phyloP scores from a whole-genome alignment of 2,329 filamentous ascomycete species.

The Ceratocystis harringtonii region DNA sequence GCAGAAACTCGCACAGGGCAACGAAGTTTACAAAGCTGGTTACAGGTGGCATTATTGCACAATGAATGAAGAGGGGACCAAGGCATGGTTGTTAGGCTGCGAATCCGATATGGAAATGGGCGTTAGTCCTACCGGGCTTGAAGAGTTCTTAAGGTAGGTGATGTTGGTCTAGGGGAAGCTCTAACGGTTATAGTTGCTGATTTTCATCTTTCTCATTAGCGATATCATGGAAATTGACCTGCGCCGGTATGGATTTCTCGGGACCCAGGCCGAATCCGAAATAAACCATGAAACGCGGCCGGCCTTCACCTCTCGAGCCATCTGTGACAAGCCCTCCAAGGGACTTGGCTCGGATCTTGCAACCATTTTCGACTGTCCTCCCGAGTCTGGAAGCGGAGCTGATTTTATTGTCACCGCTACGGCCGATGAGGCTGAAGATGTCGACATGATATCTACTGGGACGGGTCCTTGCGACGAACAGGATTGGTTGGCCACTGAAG shows the following conservation, averaged over 20 bases:
- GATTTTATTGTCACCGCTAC: slow-evolving; percentile 88
- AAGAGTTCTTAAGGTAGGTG: slow-evolving; percentile 65
- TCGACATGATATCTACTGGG: slow-evolving; percentile 43
- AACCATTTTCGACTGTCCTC: slow-evolving; percentile 68
- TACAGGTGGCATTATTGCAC: slow-evolving; percentile 98
- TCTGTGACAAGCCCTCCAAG: slow-evolving; percentile 28
- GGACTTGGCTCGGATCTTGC: slow-evolving; percentile 74
- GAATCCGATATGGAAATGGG: slow-evolving; percentile 58
- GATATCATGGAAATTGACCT: slow-evolving; percentile 91
- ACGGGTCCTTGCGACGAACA: slow-evolving; percentile 29
- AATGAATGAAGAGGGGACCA: slow-evolving; percentile 86
- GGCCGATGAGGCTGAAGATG: slow-evolving; percentile 58
- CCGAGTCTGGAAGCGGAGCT: slow-evolving; percentile 69
- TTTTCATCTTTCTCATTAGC: slow-evolving; percentile 26
- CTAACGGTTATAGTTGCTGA: slow-evolving; percentile 17
- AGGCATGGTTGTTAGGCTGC: slow-evolving; percentile 92
- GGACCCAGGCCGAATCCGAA: slow-evolving; percentile 53
- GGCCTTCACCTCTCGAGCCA: neutral
- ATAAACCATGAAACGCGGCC: slow-evolving; percentile 25
- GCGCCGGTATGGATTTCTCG: slow-evolving; percentile 76
- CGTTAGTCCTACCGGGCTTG: slow-evolving; percentile 53
- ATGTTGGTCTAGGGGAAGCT: neutral
- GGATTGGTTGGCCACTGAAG: slow-evolving; percentile 47
- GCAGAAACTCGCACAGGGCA: slow-evolving; percentile 88
- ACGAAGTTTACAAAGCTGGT: slow-evolving; percentile 80